Percentiles rank a stretch among this genome's conserved stretches.
These are phyloP conservation scores for Nepenthes alata DNA, from an alignment of 179 eudicot genomes.

Conservation along the genomic window DNA sequence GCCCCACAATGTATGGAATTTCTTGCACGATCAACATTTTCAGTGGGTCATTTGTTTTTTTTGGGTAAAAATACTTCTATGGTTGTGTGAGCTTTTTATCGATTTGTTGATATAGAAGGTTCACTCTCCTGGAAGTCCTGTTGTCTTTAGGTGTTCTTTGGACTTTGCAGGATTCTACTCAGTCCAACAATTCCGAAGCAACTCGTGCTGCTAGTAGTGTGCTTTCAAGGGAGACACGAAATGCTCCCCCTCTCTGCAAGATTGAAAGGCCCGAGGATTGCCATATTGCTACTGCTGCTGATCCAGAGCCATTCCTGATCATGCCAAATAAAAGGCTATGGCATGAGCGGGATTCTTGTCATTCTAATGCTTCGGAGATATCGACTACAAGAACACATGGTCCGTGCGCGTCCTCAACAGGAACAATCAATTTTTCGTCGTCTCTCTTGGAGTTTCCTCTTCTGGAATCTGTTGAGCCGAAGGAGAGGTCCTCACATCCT, in stretches of 20 bases:
- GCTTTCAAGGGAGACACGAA: slow-evolving; percentile 27
- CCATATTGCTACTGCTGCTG: slow-evolving; percentile 19
- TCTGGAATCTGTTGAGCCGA: slow-evolving; percentile 41
- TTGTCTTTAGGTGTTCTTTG: not conserved
- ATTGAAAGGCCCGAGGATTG: slow-evolving; percentile 59
- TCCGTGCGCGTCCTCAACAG: slow-evolving; percentile 20
- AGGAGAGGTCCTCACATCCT: slow-evolving; percentile 29
- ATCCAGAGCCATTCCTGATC: slow-evolving; percentile 51
- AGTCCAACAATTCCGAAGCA: slow-evolving; percentile 25
- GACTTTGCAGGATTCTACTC: slow-evolving; percentile 28
- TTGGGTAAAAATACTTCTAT: too few species aligned
- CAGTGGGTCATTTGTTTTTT: too few species aligned
- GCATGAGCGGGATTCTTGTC: slow-evolving; percentile 47
- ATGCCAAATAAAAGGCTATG: slow-evolving; percentile 45
- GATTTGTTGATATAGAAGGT: too few species aligned
- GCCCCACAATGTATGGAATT: too few species aligned
- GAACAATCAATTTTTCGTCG: slow-evolving; percentile 27
- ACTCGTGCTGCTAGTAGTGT: slow-evolving; percentile 33
- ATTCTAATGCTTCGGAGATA: slow-evolving; percentile 70
- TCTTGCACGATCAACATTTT: too few species aligned
- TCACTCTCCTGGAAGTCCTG: too few species aligned
- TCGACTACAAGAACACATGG: slow-evolving; percentile 51
- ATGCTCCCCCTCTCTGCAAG: slow-evolving; percentile 53
- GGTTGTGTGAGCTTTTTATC: too few species aligned
- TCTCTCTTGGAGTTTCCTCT: slow-evolving; percentile 57